Evolutionary conservation across 768 basidiomycete species (phyloP).

Genomic region (Mrakia gelida): DNA sequence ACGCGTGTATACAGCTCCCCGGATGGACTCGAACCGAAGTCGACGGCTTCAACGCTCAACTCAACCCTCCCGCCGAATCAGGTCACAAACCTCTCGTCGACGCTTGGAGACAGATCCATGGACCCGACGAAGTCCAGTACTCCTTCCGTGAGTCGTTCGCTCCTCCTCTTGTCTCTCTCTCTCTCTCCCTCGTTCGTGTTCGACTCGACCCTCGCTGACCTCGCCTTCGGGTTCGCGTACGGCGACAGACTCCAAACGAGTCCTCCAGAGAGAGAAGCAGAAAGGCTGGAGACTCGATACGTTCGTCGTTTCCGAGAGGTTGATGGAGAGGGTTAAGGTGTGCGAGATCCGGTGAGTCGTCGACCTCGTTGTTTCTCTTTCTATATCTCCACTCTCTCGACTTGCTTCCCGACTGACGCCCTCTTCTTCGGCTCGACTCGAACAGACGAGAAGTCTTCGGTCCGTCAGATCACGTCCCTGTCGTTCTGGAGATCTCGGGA

Average conservation of each 20-base stretch:
- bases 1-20: background rate
- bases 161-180: background rate
- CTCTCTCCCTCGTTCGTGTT: background rate
- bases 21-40: slow-evolving; percentile 16
- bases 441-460: slow-evolving; percentile 29
- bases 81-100: slow-evolving; percentile 29
- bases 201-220: background rate
- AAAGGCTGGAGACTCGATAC: slow-evolving; percentile 31
- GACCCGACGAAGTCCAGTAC: slow-evolving; percentile 27
- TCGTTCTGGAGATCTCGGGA: slow-evolving; percentile 20
- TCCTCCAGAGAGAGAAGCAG: slow-evolving; percentile 22
- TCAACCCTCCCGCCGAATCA: slow-evolving; percentile 18
- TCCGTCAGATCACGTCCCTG: slow-evolving; percentile 30
- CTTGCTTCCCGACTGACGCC: background rate
- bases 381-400: background rate
- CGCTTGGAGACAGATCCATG: slow-evolving; percentile 28
- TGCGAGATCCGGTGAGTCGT: slow-evolving; percentile 33
- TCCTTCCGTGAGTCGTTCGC: slow-evolving; percentile 15
- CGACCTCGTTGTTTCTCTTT: no score
- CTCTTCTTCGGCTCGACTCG: no score
- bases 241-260: slow-evolving; percentile 26
- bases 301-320: slow-evolving; percentile 27
- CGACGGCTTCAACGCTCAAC: slow-evolving; percentile 20
- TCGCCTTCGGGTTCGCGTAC: no score
- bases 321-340: slow-evolving; percentile 22